A percentile compares a stretch with the other conserved stretches of the same genome.
phyloP scores from a whole-genome alignment of 2,329 filamentous ascomycete genomes.

The Ambrosiella cleistominuta region DNA sequence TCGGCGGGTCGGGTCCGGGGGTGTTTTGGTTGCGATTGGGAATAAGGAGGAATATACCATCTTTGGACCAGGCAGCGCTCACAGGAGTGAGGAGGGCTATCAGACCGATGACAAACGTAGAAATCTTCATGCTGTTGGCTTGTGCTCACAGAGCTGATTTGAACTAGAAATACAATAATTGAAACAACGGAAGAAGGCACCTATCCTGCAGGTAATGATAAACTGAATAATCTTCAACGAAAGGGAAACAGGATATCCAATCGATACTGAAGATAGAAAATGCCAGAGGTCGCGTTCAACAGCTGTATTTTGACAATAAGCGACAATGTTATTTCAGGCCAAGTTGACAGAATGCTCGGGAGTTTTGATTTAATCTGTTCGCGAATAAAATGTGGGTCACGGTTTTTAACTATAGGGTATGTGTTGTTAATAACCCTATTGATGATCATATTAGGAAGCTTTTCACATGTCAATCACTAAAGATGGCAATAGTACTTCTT shows the following conservation, averaged over 20 bases:
- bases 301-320: no score
- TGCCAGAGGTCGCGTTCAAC: not conserved
- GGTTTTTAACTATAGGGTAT: not conserved
- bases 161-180: not conserved
- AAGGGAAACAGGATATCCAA: not conserved
- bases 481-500: no score
- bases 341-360: slow-evolving; percentile 1
- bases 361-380: not conserved
- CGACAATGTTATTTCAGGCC: slow-evolving; percentile 1
- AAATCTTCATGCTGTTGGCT: slow-evolving; percentile 48
- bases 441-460: not conserved
- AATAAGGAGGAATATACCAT: slow-evolving; percentile 37
- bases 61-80: slow-evolving; percentile 66
- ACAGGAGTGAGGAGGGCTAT: slow-evolving; percentile 49
- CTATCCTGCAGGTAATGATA: slow-evolving; percentile 18
- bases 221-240: not conserved
- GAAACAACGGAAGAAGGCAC: slow-evolving; percentile 18
- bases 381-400: not conserved
- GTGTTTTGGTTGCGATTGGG: not conserved
- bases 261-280: not conserved
- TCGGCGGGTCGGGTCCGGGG: not conserved
- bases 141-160: not conserved
- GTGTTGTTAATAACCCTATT: not conserved
- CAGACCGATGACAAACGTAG: slow-evolving; percentile 49
- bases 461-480: no score